Conservation (phyloP, 2,329 filamentous ascomycete species). For the Bipolaris zeicola region DNA sequence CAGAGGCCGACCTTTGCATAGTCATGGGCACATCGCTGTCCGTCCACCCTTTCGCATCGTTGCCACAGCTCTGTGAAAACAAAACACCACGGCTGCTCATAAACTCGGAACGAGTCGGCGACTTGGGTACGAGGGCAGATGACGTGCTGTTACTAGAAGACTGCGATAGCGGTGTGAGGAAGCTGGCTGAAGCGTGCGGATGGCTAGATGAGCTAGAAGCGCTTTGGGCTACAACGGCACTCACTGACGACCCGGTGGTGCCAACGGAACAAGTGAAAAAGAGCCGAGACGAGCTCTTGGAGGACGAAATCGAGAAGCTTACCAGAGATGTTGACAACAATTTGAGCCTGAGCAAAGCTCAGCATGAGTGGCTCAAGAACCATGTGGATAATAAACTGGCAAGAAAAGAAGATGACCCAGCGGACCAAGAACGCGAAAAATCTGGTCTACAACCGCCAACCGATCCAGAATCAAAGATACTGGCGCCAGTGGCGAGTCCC, state of each 20-base stretch:
- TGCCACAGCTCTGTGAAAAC: slow-evolving; percentile 69
- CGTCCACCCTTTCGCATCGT: slow-evolving; percentile 85
- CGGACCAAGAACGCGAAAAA: neutral
- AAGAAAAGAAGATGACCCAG: slow-evolving; percentile 17
- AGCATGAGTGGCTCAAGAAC: slow-evolving; percentile 44
- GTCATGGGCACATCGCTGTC: slow-evolving; percentile 87
- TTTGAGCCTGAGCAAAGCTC: slow-evolving; percentile 44
- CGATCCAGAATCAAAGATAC: slow-evolving; percentile 9
- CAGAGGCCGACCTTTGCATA: slow-evolving; percentile 75
- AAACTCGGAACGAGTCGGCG: slow-evolving; percentile 83
- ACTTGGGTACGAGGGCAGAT: slow-evolving; percentile 75
- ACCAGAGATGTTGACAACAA: slow-evolving; percentile 64
- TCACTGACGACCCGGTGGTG: slow-evolving; percentile 37
- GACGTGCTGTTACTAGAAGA: slow-evolving; percentile 84
- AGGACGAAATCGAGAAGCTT: slow-evolving; percentile 63
- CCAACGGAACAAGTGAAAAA: slow-evolving; percentile 46
- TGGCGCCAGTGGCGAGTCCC: slow-evolving; percentile 15
- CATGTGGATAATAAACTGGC: slow-evolving; percentile 40
- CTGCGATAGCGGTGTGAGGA: slow-evolving; percentile 81
- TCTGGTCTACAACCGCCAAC: slow-evolving; percentile 9
- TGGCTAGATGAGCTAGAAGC: slow-evolving; percentile 84
- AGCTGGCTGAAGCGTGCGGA: slow-evolving; percentile 77
- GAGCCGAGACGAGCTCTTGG: slow-evolving; percentile 61
- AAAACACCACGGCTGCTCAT: slow-evolving; percentile 79
- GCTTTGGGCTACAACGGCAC: slow-evolving; percentile 71